Conservation (phyloP, 2,329 filamentous ascomycete species). For the Magnaporthiopsis incrustans region DNA sequence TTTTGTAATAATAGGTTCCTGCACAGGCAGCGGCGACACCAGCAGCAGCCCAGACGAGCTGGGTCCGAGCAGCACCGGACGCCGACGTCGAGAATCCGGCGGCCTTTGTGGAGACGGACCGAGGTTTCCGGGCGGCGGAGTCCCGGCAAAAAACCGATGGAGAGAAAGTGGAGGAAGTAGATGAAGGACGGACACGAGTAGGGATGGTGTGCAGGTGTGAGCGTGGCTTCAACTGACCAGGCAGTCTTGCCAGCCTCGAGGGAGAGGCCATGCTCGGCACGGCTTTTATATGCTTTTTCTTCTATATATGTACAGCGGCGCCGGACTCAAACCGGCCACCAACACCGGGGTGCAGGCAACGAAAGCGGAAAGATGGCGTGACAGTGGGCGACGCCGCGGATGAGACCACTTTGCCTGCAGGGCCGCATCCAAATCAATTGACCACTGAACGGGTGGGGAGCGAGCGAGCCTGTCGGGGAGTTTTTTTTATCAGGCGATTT, state of each 20-base stretch:
- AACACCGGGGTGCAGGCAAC: not conserved
- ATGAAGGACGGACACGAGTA: not conserved
- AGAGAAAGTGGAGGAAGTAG: not conserved
- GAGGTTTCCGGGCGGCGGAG: no score
- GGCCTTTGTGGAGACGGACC: not conserved
- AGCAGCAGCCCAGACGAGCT: not conserved
- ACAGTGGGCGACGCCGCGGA: not conserved
- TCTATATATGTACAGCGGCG: not conserved
- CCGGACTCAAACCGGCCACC: not conserved
- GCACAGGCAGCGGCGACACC: conserved; percentile 1
- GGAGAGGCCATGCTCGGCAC: not conserved
- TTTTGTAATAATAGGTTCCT: conserved; percentile 4
- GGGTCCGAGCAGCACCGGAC: not conserved
- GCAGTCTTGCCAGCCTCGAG: not conserved
- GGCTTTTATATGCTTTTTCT: not conserved
- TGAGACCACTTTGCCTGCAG: not conserved
- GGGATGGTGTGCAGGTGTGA: not conserved
- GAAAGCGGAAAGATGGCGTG: not conserved
- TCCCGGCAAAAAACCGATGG: not conserved
- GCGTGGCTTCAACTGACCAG: not conserved
- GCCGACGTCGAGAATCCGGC: not conserved
- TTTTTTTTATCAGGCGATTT: not conserved
- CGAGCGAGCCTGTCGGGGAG: no score
- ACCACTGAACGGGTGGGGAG: no score
- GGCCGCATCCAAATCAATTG: no score